These are phyloP conservation scores for Sporothrix curviconia DNA, from an alignment of 2,329 filamentous ascomycete genomes.

Conservation along the genomic window DNA sequence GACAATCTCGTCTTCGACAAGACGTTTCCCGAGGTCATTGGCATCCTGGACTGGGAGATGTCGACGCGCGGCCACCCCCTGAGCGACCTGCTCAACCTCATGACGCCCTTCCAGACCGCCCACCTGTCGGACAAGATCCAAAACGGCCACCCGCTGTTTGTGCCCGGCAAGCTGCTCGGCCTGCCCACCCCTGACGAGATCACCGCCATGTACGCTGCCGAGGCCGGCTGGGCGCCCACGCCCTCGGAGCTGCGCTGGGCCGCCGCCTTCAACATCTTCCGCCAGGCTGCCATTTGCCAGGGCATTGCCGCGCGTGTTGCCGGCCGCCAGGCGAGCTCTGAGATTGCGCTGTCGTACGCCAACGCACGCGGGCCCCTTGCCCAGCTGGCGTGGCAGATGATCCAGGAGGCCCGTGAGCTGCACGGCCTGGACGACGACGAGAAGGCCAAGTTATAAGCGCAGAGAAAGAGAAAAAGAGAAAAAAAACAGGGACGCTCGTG, in stretches of 20 bases:
- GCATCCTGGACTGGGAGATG: slow-evolving; percentile 98
- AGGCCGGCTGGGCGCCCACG: slow-evolving; percentile 48
- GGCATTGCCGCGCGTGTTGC: slow-evolving; percentile 89
- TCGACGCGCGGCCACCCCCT: slow-evolving; percentile 94
- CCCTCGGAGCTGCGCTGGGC: slow-evolving; percentile 52
- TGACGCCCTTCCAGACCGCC: slow-evolving; percentile 43
- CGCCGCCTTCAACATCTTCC: slow-evolving; percentile 56
- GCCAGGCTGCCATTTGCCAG: slow-evolving; percentile 61
- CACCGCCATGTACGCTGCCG: slow-evolving; percentile 34
- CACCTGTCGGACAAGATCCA: slow-evolving; percentile 22
- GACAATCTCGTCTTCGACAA: slow-evolving; percentile 87
- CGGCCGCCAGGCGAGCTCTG: slow-evolving; percentile 80
- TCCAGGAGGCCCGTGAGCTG: slow-evolving; percentile 37
- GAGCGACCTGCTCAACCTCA: slow-evolving; percentile 79
- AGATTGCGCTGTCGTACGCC: slow-evolving; percentile 67
- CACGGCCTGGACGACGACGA: slow-evolving; percentile 3
- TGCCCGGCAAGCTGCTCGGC: slow-evolving; percentile 57
- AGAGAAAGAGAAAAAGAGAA: too few relatives aligned
- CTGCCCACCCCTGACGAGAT: slow-evolving; percentile 30
- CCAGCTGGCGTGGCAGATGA: slow-evolving; percentile 69
- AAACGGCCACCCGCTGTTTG: slow-evolving; percentile 45
- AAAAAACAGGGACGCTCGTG: background rate
- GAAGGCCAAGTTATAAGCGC: slow-evolving; percentile 15
- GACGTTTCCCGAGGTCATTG: slow-evolving; percentile 80
- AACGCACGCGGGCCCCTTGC: slow-evolving; percentile 64